Percentiles rank a stretch among this genome's conserved stretches.
Evolutionary conservation across 1,139 yeast species (phyloP).

Genomic region (Candida sp.): DNA sequence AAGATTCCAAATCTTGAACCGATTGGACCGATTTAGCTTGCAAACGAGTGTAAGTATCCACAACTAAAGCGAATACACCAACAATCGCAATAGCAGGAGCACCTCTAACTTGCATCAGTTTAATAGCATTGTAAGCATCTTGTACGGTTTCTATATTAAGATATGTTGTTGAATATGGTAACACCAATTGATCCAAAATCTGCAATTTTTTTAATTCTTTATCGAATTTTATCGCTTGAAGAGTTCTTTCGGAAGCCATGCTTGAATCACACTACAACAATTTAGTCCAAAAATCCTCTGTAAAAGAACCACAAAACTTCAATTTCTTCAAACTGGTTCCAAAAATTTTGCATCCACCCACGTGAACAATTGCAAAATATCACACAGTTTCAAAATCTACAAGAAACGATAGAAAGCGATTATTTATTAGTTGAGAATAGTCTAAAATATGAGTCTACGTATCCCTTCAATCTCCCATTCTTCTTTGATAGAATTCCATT

Average conservation of each 20-base stretch:
- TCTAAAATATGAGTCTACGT: slow-evolving; percentile 61
- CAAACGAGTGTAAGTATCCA: slow-evolving; percentile 46
- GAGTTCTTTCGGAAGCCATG: slow-evolving; percentile 16
- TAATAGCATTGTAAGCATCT: slow-evolving; percentile 81
- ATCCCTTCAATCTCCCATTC: slow-evolving; percentile 76
- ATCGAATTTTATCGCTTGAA: slow-evolving; percentile 73
- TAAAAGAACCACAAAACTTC: neutral
- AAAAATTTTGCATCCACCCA: neutral
- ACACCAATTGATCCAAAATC: slow-evolving; percentile 75
- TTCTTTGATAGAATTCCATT: slow-evolving; percentile 52
- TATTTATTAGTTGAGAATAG: neutral
- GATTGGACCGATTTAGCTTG: slow-evolving; percentile 12
- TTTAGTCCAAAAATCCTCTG: neutral
- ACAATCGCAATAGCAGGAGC: slow-evolving; percentile 99
- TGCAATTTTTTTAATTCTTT: slow-evolving; percentile 41
- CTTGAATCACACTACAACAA: neutral
- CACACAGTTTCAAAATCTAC: neutral
- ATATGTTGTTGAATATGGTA: slow-evolving; percentile 79
- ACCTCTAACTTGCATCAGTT: slow-evolving; percentile 92
- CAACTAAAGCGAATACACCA: slow-evolving; percentile 80
- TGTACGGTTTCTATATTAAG: slow-evolving; percentile 54
- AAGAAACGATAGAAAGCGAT: neutral
- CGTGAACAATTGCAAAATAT: neutral
- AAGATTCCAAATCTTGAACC: slow-evolving; percentile 29
- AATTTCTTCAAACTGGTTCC: neutral